Base-by-base conservation (phyloP, 495 filamentous ascomycete species). In the Tuber microsphaerosporum region DNA sequence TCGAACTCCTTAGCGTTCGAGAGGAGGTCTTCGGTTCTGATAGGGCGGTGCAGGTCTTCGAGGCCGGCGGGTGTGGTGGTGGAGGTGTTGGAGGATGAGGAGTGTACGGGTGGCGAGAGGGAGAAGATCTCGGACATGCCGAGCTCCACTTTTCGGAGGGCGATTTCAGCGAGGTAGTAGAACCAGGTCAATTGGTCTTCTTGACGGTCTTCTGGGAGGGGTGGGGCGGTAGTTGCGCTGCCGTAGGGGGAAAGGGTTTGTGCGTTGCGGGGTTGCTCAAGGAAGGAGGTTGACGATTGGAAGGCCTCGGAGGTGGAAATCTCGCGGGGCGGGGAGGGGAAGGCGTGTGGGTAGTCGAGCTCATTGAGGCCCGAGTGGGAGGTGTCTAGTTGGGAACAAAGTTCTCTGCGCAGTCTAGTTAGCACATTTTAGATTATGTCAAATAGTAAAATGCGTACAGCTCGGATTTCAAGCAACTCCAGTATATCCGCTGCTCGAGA, bases 81-180 rank as follows among this genome's bases (percentile, higher is more conserved):
- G 61, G 72, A 75, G 51, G 68, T 43, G 37, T 48, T 43, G 16
- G 73, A 43, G 12, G 76, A 41, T 34, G 56, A 34, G 26, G 56
- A 12, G 22, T 31, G 51, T 26, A 70, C 61, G 46, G 79, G 75
- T n/a, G 72, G 74, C 41, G 72, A 71, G 26, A 76, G 71, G 46
- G 69, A 70, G 39, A 80, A 74, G 7, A 45, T 43, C 3, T 71
- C 70, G 12, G 78, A 77, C 79, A 80, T 80, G 19, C 73, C 75
- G 14, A 77, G 74, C 37, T 81, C 80, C 1, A 81, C 73, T n/a
- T 81, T 81, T 17, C 83, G 80, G 8, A 84, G 81, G 2, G 83
- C 81, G 26, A 84, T 82, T 56, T 84, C 83, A 16, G 82, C 78
- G 22, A 84, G 79, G 73, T 84, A 84, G 75, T 84, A 84, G 74